A percentile compares a stretch with the other conserved stretches of the same genome.
phyloP scores from a whole-genome alignment of 2,329 filamentous ascomycete species.

The Fusarium brevicatenulatum region DNA sequence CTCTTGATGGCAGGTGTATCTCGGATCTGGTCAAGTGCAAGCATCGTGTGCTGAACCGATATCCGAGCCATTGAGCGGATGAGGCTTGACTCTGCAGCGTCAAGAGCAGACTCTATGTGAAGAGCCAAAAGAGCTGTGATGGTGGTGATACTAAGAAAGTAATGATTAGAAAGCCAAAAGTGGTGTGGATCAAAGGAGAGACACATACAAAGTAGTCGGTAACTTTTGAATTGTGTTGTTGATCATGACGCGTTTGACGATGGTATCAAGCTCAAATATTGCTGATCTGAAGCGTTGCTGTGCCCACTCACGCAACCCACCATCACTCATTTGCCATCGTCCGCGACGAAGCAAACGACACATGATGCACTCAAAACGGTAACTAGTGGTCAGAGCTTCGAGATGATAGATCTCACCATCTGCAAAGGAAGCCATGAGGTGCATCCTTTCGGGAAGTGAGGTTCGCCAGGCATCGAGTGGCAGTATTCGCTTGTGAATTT shows the following conservation, averaged over 20 bases:
- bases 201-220: background rate
- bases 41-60: constrained; percentile 9
- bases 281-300: constrained; percentile 18
- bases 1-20: constrained; percentile 12
- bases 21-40: background rate
- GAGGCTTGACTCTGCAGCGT: background rate
- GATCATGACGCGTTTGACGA: constrained; percentile 13
- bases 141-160: background rate
- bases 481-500: background rate
- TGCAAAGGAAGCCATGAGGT: accelerated
- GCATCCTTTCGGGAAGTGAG: background rate
- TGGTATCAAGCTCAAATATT: constrained; percentile 18
- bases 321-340: background rate
- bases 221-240: background rate
- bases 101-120: constrained; percentile 4
- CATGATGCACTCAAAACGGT: constrained; percentile 30
- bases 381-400: constrained; percentile 13
- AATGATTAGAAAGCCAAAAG: background rate
- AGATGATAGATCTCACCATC: background rate
- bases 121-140: background rate
- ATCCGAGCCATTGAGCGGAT: constrained; percentile 9
- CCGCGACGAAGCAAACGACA: constrained; percentile 20
- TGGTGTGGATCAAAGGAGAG: too few species aligned
- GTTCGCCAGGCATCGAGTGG: background rate
- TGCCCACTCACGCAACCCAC: constrained; percentile 6